Evolutionary conservation across 306 rosid genomes (phyloP).

Genomic region (Albizia julibrissin): DNA sequence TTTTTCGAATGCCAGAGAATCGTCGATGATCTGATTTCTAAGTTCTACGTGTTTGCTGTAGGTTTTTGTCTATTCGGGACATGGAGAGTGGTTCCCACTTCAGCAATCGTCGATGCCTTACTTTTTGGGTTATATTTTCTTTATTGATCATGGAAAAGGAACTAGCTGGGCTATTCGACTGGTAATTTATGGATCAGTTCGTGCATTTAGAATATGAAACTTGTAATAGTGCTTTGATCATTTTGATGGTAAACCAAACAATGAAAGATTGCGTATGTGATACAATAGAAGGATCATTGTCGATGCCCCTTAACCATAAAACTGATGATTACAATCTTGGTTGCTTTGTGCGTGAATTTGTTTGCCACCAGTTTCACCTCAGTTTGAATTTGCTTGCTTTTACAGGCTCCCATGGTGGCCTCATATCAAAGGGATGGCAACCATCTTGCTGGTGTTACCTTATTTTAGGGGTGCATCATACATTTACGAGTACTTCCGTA

Average conservation of each 20-base stretch:
- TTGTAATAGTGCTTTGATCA: not conserved
- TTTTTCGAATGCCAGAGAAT: not conserved
- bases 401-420: slow-evolving; percentile 67
- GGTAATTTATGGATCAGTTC: slow-evolving; percentile 40
- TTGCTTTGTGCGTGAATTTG: slow-evolving; percentile 19
- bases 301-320: not conserved
- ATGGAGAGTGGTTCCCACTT: slow-evolving; percentile 58
- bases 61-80: slow-evolving; percentile 54
- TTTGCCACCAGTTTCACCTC: slow-evolving; percentile 19
- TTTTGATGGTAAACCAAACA: not conserved
- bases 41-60: slow-evolving; percentile 29
- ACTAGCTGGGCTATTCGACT: slow-evolving; percentile 39
- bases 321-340: not conserved
- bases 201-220: not conserved
- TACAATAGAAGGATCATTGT: too few relatives aligned
- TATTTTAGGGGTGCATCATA: slow-evolving; percentile 52
- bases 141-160: slow-evolving; percentile 46
- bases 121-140: slow-evolving; percentile 65
- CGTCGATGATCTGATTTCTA: not conserved
- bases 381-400: slow-evolving; percentile 23
- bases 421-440: slow-evolving; percentile 49
- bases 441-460: slow-evolving; percentile 52
- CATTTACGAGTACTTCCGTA: slow-evolving; percentile 42
- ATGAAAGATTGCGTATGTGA: not conserved
- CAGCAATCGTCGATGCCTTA: slow-evolving; percentile 63